Base-by-base conservation (phyloP, 2,329 filamentous ascomycete genomes). In the Tolypocladium pustulatum region DNA sequence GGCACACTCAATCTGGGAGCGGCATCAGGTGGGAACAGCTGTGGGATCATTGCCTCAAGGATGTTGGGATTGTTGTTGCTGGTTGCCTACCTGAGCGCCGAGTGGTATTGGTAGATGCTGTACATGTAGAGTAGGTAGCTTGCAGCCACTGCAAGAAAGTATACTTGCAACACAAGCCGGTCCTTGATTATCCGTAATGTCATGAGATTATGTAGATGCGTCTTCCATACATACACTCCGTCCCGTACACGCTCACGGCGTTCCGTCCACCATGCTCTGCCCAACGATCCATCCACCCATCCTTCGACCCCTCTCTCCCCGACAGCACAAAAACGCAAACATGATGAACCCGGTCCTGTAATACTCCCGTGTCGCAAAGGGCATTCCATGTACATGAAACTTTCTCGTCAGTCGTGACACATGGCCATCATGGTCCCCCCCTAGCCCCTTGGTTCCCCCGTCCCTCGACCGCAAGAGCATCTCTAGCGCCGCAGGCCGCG, bases 401-500 rank as follows among this genome's bases (percentile, higher is more conserved):
- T n/a, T n/a, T 34, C 30, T 52, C 49, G 30, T 52, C 49, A 52
- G 49, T 52, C 49, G 49, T 52, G 49, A 52, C 30, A 52, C 27
- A 3, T 52, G 49, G 49, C 17, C 43, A 3, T 49, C 41, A 46
- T 22, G 10, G 9, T 22, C n/a, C n/a, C 9, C 13, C n/a, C 41
- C 3, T 22, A n/a, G 8, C 8, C 6, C 20, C 20, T 20, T 20
- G 1, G 7, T 8, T 20, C 5, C 38, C 4, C 38, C 38, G 9
- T 40, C 38, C 4, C 38, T 40, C 38, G 38, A 40, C 38, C 38
- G 38, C n/a, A n/a, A 6, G 17, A 8, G 15, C 7, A 4, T 2
- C 4, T 30, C 17, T 22, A 69, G 37, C 67, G 62, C 36, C 65
- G 63, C 54, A 70, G 62, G 25, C 66, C 67, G 54, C 69, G 59